A percentile compares a stretch with the other conserved stretches of the same genome.
Evolutionary conservation across 768 basidiomycete species (phyloP).

Genomic region (Naganishia kalamii): DNA sequence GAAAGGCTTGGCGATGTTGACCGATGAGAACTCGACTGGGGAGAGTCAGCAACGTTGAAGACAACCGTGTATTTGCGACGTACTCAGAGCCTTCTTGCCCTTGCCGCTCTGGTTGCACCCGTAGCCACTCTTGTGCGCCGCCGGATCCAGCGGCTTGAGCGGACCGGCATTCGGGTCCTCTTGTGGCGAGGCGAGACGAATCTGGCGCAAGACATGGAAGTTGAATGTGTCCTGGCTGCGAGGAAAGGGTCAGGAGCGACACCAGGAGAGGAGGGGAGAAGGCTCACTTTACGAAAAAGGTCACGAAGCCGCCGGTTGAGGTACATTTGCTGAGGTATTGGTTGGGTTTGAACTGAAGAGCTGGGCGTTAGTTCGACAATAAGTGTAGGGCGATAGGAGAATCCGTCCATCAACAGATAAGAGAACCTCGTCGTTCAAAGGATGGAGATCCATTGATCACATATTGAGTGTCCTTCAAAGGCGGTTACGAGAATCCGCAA

Average conservation of each 20-base stretch:
- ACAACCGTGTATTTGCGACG: neutral
- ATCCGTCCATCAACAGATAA: no score
- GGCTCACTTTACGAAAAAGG: constrained; percentile 56
- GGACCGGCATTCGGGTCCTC: constrained; percentile 25
- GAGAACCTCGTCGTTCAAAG: no score
- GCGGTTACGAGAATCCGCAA: no score
- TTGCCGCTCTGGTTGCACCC: constrained; percentile 70
- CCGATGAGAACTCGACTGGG: constrained; percentile 74
- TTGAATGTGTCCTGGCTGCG: constrained; percentile 61
- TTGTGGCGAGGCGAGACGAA: constrained; percentile 32
- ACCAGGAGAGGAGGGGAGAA: neutral
- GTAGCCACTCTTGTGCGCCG: constrained; percentile 53
- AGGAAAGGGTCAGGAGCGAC: constrained; percentile 46
- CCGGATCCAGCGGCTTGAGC: constrained; percentile 48
- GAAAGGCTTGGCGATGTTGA: constrained; percentile 97
- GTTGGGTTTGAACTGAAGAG: constrained; percentile 70
- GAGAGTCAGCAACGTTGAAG: neutral
- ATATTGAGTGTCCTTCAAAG: no score
- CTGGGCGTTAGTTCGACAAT: neutral
- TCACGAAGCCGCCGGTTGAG: constrained; percentile 58
- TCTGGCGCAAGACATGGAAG: constrained; percentile 43
- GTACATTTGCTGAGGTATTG: constrained; percentile 56
- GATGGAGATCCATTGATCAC: neutral
- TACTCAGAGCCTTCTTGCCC: constrained; percentile 73
- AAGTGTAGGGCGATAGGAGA: no score